Conservation (phyloP, 164 flowering plant species). For the Vitis rotundifolia region DNA sequence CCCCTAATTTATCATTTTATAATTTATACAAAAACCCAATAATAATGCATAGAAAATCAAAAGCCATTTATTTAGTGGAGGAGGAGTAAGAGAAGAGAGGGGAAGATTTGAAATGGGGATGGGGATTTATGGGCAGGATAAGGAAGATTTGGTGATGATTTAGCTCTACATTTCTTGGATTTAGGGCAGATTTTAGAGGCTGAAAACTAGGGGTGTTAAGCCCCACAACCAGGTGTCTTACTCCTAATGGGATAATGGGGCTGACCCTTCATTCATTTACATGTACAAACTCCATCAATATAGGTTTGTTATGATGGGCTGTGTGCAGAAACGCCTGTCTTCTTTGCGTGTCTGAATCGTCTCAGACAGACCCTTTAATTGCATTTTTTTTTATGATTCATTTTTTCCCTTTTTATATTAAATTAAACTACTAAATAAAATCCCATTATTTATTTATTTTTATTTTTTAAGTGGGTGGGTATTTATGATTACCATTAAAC, state of each 20-base stretch:
- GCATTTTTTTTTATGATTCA: no score
- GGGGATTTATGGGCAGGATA: no score
- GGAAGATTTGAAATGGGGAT: no score
- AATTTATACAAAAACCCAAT: no score
- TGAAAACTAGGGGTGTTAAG: no score
- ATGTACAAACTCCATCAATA: neutral
- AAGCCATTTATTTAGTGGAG: no score
- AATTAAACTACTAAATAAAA: no score
- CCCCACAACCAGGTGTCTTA: neutral
- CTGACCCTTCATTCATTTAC: neutral
- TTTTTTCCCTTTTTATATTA: no score
- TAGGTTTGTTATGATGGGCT: slow-evolving; percentile 29
- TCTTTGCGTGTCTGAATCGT: slow-evolving; percentile 14
- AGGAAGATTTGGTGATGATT: neutral
- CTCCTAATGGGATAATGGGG: neutral
- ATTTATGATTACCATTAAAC: neutral
- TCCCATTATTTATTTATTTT: neutral
- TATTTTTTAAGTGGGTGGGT: neutral
- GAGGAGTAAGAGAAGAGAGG: no score
- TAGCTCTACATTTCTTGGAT: no score
- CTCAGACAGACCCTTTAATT: slow-evolving; percentile 6
- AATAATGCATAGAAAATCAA: no score
- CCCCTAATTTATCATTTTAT: no score
- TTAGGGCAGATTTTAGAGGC: neutral
- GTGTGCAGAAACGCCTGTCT: slow-evolving; percentile 8